These are phyloP conservation scores for Chaetoceros tenuissimus DNA, from an alignment of 108 stramenopile genomes.

Conservation along the genomic window DNA sequence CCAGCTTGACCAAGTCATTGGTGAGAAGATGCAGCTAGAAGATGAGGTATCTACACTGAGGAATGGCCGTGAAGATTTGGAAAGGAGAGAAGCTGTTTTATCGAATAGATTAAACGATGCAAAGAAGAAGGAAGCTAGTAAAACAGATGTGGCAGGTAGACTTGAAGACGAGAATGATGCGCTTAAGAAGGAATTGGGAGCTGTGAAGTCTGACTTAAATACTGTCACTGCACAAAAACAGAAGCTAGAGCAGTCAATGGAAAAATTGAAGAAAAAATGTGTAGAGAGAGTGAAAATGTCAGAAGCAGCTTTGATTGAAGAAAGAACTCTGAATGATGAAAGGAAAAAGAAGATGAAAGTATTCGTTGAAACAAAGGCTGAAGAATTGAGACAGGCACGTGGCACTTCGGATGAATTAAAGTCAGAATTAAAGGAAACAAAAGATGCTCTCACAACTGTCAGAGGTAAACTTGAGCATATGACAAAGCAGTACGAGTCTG, in stretches of 20 bases:
- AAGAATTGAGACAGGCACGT: conserved; percentile 70
- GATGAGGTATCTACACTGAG: conserved; percentile 30
- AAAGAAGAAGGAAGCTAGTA: conserved; percentile 68
- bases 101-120: conserved; percentile 63
- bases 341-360: conserved; percentile 78
- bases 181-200: conserved; percentile 33
- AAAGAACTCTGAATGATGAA: conserved; percentile 70
- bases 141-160: conserved; percentile 44
- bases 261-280: conserved; percentile 44
- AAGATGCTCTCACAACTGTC: conserved; percentile 41
- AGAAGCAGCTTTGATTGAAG: conserved; percentile 54
- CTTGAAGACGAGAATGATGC: conserved; percentile 48
- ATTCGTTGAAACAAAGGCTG: conserved; percentile 77
- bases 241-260: conserved; percentile 29
- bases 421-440: conserved; percentile 56
- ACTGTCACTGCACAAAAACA: conserved; percentile 13
- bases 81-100: conserved; percentile 48
- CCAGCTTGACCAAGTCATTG: conserved; percentile 20
- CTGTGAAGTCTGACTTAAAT: conserved; percentile 25
- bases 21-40: conserved; percentile 28
- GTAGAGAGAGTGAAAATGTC: conserved; percentile 42
- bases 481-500: conserved; percentile 55
- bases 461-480: conserved; percentile 67
- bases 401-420: conserved; percentile 48
- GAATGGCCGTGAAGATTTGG: conserved; percentile 57